Conservation (phyloP, 495 filamentous ascomycete genomes). For the Talaromyces liani region DNA sequence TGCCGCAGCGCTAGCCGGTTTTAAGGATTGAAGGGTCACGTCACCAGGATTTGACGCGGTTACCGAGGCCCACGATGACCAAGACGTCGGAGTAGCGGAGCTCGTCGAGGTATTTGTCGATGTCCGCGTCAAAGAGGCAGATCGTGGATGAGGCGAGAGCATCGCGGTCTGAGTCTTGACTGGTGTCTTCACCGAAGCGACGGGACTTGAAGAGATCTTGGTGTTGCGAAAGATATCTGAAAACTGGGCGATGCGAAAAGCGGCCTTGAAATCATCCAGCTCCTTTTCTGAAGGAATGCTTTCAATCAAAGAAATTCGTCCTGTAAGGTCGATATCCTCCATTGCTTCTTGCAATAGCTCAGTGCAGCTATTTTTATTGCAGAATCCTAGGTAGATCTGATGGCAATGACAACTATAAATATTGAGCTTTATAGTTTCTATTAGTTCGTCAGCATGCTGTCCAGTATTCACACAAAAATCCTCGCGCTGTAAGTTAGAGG, state of each 20-base stretch:
- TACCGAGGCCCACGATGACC: conserved; percentile 23
- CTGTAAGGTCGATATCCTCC: conserved; percentile 41
- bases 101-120: conserved; percentile 34
- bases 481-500: neutral
- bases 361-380: conserved; percentile 67
- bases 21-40: conserved; percentile 41
- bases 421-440: conserved; percentile 65
- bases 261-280: conserved; percentile 42
- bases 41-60: conserved; percentile 25
- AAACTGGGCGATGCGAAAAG: conserved; percentile 54
- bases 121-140: conserved; percentile 28
- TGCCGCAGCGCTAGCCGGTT: conserved; percentile 41
- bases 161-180: conserved; percentile 11
- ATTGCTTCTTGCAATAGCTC: conserved; percentile 60
- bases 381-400: conserved; percentile 73
- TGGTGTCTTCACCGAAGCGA: conserved; percentile 27
- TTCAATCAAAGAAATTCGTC: conserved; percentile 67
- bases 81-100: conserved; percentile 25
- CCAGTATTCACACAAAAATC: neutral
- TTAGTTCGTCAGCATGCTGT: conserved; percentile 7
- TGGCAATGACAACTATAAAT: conserved; percentile 68
- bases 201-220: conserved; percentile 44
- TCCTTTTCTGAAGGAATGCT: conserved; percentile 64
- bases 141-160: conserved; percentile 34
- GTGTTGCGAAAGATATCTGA: conserved; percentile 56